A percentile compares a stretch with the other conserved stretches of the same genome.
These are phyloP conservation scores for Ambrosia artemisiifolia DNA, from an alignment of 129 eudicot species.

Conservation along the genomic window DNA sequence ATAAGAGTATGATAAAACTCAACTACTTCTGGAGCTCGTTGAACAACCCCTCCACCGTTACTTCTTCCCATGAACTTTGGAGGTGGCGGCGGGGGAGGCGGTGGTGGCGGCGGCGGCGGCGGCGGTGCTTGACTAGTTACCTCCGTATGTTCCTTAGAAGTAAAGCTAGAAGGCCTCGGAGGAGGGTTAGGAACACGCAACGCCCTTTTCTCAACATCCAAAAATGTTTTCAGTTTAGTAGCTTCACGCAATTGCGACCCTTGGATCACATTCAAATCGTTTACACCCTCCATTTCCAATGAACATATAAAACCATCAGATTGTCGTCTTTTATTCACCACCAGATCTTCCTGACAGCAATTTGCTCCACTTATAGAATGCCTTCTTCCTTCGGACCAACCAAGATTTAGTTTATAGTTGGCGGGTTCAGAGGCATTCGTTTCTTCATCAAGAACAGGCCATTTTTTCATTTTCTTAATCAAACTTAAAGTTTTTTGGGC, in stretches of 20 bases:
- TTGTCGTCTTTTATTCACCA: constrained; percentile 58
- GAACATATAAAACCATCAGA: constrained; percentile 72
- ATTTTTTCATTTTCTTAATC: constrained; percentile 57
- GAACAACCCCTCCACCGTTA: constrained; percentile 50
- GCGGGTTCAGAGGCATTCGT: constrained; percentile 34
- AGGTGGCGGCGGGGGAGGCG: constrained; percentile 87
- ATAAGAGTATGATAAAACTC: constrained; percentile 94
- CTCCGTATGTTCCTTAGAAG: constrained; percentile 35
- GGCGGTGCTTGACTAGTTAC: constrained; percentile 31
- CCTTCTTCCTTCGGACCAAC: constrained; percentile 50
- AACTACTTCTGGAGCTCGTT: constrained; percentile 93
- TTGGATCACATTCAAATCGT: constrained; percentile 40
- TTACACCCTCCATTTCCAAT: constrained; percentile 44
- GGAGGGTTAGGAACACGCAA: constrained; percentile 87
- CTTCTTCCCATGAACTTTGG: constrained; percentile 46
- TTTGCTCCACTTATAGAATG: constrained; percentile 78
- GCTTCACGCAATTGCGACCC: constrained; percentile 45
- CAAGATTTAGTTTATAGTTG: constrained; percentile 29
- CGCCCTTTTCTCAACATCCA: constrained; percentile 73
- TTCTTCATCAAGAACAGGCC: constrained; percentile 80
- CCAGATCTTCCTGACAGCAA: constrained; percentile 48
- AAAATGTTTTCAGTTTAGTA: constrained; percentile 44
- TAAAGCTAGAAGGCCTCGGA: constrained; percentile 64
- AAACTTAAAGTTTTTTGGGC: constrained; percentile 48
- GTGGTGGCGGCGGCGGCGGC: constrained; percentile 69